These are phyloP conservation scores for Mallotus japonicus DNA, from an alignment of 441 rosid species.

Conservation along the genomic window DNA sequence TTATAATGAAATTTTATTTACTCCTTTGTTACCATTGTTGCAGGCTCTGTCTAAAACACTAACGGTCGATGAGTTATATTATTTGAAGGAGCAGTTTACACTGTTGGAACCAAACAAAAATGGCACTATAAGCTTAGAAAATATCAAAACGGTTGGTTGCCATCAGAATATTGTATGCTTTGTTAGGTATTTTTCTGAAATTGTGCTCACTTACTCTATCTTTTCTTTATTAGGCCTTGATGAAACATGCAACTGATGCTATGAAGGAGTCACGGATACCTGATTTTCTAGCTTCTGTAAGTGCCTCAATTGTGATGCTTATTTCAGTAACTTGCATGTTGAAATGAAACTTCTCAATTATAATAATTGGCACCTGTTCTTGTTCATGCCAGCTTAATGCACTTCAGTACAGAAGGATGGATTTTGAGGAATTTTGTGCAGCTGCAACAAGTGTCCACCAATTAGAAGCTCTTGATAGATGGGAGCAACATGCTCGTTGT, in stretches of 20 bases:
- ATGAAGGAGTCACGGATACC: slow-evolving; percentile 85
- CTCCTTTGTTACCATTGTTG: slow-evolving; percentile 23
- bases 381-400: slow-evolving; percentile 58
- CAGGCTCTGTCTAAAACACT: slow-evolving; percentile 88
- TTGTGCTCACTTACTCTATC: slow-evolving; percentile 12
- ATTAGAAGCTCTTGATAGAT: slow-evolving; percentile 79
- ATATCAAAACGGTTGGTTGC: slow-evolving; percentile 55
- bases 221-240: slow-evolving; percentile 52
- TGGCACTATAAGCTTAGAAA: slow-evolving; percentile 76
- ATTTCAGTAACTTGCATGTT: background rate
- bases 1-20: background rate
- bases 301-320: slow-evolving; percentile 26
- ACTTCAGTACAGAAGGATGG: slow-evolving; percentile 88
- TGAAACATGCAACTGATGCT: slow-evolving; percentile 81
- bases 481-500: slow-evolving; percentile 96
- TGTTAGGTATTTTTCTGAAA: background rate
- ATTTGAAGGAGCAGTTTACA: slow-evolving; percentile 80
- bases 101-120: slow-evolving; percentile 73
- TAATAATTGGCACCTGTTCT: background rate
- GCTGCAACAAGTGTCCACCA: slow-evolving; percentile 83
- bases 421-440: slow-evolving; percentile 84
- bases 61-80: slow-evolving; percentile 70
- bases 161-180: background rate
- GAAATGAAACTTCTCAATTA: slow-evolving; percentile 12
- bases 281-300: slow-evolving; percentile 77